phyloP scores from a whole-genome alignment of 345 rosid species.

The Stellera chamaejasme region DNA sequence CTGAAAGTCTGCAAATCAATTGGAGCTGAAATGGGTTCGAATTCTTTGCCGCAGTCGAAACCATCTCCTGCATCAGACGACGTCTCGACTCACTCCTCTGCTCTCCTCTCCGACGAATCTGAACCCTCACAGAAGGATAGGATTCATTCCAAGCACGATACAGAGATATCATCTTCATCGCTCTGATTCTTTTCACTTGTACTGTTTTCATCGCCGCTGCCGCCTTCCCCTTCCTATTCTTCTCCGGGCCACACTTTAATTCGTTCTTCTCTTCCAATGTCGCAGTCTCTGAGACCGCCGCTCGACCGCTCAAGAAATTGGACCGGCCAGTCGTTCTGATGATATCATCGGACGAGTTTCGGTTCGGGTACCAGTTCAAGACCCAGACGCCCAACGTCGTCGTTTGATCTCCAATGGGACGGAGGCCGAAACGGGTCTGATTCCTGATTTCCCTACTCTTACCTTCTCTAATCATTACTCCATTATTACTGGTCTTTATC shows the following conservation, averaged over 20 bases:
- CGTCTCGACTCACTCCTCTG: conserved; percentile 30
- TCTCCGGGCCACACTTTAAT: conserved; percentile 13
- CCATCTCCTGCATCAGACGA: conserved; percentile 24
- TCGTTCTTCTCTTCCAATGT: background rate
- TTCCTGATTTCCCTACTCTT: conserved; percentile 80
- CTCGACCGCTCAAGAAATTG: conserved; percentile 62
- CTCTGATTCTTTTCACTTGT: conserved; percentile 45
- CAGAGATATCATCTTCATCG: conserved; percentile 33
- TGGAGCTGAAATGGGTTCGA: too few species aligned
- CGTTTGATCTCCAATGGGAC: conserved; percentile 77
- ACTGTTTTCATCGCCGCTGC: conserved; percentile 56
- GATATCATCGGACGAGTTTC: conserved; percentile 88
- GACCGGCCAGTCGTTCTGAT: conserved; percentile 58
- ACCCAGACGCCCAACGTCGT: conserved; percentile 56
- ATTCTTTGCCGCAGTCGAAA: background rate
- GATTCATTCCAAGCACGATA: conserved; percentile 15
- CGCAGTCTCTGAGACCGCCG: conserved; percentile 10
- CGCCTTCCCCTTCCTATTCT: conserved; percentile 62
- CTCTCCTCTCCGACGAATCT: conserved; percentile 44
- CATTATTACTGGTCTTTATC: conserved; percentile 88
- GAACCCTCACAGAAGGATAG: conserved; percentile 22
- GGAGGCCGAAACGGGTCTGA: conserved; percentile 76
- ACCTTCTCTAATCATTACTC: conserved; percentile 96
- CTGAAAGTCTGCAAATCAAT: too few species aligned
- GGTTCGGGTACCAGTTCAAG: conserved; percentile 93